Percentiles rank a stretch among this genome's conserved stretches.
phyloP scores from a whole-genome alignment of 2,329 filamentous ascomycete species.

The Gnomoniopsis smithogilvyi region DNA sequence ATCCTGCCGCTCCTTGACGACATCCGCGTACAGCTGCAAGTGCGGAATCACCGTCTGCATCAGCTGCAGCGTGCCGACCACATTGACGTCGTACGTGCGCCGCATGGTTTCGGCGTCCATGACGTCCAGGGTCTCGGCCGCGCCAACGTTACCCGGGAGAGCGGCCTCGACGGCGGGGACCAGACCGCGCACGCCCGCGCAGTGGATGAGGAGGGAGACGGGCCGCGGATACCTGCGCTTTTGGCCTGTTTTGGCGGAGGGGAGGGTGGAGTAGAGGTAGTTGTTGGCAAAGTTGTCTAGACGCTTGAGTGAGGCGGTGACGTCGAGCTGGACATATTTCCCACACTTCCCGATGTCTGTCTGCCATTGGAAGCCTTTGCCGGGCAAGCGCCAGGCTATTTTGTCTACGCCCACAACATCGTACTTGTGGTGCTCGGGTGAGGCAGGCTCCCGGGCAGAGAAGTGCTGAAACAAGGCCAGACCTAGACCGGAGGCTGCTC shows the following conservation, averaged over 20 bases:
- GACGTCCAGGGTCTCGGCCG: slow-evolving; percentile 9
- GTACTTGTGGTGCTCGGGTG: slow-evolving; percentile 21
- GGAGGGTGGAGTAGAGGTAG: slow-evolving; percentile 2
- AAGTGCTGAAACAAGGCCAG: slow-evolving; percentile 16
- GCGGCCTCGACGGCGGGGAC: slow-evolving; percentile 1
- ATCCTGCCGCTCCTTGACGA: not conserved
- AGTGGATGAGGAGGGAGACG: slow-evolving; percentile 10
- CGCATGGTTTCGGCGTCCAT: slow-evolving; percentile 11
- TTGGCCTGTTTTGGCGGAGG: not conserved
- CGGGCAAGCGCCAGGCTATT: not conserved
- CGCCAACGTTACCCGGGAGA: slow-evolving; percentile 2
- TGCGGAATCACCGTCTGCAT: slow-evolving; percentile 8
- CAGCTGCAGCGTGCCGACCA: slow-evolving; percentile 6
- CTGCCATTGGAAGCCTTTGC: not conserved
- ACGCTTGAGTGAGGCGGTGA: slow-evolving; percentile 1
- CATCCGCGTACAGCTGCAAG: not conserved
- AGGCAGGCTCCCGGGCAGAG: not conserved
- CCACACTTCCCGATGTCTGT: not conserved
- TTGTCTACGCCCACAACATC: slow-evolving; percentile 10
- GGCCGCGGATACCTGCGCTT: not conserved
- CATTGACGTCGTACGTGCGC: slow-evolving; percentile 13
- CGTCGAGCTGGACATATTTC: slow-evolving; percentile 1
- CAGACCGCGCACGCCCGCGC: slow-evolving; percentile 15
- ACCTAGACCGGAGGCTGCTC: slow-evolving; percentile 15
- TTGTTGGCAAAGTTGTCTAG: slow-evolving; percentile 3